Evolutionary conservation across 2,329 filamentous ascomycete species (phyloP).

Genomic region (Aspergillus oerlinghausenensis): DNA sequence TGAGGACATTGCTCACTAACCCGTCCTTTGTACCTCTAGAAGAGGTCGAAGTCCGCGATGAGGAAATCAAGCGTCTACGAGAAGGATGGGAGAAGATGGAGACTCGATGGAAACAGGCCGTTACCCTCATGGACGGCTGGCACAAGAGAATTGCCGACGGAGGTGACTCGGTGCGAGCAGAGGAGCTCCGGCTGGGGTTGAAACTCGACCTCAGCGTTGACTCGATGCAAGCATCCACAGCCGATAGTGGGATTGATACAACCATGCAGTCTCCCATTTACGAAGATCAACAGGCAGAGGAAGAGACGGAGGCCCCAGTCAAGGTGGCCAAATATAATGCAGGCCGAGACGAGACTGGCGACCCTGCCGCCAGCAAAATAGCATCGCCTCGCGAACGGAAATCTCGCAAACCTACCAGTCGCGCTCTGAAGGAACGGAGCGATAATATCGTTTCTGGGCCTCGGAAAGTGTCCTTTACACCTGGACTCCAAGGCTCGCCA

Average conservation of each 20-base stretch:
- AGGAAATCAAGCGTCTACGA: slow-evolving; percentile 78
- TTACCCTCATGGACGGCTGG: slow-evolving; percentile 89
- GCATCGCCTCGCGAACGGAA: slow-evolving; percentile 6
- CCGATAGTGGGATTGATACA: slow-evolving; percentile 16
- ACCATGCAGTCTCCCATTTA: slow-evolving; percentile 28
- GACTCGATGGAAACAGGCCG: slow-evolving; percentile 79
- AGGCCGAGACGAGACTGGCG: not conserved
- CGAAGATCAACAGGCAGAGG: slow-evolving; percentile 26
- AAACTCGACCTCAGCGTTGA: slow-evolving; percentile 37
- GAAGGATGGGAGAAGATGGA: slow-evolving; percentile 95
- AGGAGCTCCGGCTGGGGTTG: slow-evolving; percentile 41
- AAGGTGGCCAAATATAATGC: not conserved
- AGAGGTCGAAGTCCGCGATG: slow-evolving; percentile 86
- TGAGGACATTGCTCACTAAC: slow-evolving; percentile 82
- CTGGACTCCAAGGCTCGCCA: slow-evolving; percentile 26
- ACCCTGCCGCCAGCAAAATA: not conserved
- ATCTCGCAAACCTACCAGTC: slow-evolving; percentile 17
- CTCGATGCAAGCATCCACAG: slow-evolving; percentile 14
- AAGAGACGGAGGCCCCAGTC: not conserved
- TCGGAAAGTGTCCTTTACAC: slow-evolving; percentile 37
- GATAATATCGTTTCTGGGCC: slow-evolving; percentile 31
- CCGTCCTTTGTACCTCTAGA: slow-evolving; percentile 94
- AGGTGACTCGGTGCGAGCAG: slow-evolving; percentile 38
- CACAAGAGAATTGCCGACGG: slow-evolving; percentile 64
- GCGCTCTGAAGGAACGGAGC: slow-evolving; percentile 33